Evolutionary conservation across 129 eudicot genomes (phyloP).

Genomic region (Gnaphalium uliginosum): DNA sequence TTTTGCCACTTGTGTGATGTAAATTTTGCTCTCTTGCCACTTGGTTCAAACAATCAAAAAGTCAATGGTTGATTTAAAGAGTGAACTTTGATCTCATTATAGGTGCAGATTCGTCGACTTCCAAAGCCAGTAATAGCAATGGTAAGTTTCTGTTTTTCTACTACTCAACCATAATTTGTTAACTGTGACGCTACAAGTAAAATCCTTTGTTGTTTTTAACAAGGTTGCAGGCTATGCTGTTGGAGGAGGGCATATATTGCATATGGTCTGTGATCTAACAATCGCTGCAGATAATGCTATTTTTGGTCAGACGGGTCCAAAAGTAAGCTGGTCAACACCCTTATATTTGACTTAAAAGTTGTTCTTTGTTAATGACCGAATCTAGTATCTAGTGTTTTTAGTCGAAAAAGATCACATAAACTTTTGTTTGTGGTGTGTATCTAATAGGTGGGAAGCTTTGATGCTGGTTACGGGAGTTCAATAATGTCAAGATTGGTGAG

Average conservation of each 20-base stretch:
- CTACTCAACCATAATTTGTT: slow-evolving; percentile 3
- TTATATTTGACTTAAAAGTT: neutral
- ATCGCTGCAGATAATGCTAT: slow-evolving; percentile 97
- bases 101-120: slow-evolving; percentile 94
- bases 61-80: neutral
- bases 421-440: slow-evolving; percentile 18
- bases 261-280: slow-evolving; percentile 97
- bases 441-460: slow-evolving; percentile 96
- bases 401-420: neutral
- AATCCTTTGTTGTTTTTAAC: slow-evolving; percentile 20
- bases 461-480: slow-evolving; percentile 98
- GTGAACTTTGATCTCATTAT: slow-evolving; percentile 6
- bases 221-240: slow-evolving; percentile 99
- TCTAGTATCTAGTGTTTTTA: neutral
- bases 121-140: slow-evolving; percentile 98
- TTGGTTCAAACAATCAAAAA: slow-evolving; percentile 7
- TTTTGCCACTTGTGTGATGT: neutral
- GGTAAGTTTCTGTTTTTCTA: slow-evolving; percentile 46
- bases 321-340: slow-evolving; percentile 46
- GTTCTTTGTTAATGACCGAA: neutral
- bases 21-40: slow-evolving; percentile 10
- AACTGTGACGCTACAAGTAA: neutral
- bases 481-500: slow-evolving; percentile 95
- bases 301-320: slow-evolving; percentile 98
- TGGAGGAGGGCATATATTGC: slow-evolving; percentile 95